These are phyloP conservation scores for Athelia psychrophila DNA, from an alignment of 1,284 basidiomycete species.

Conservation along the genomic window DNA sequence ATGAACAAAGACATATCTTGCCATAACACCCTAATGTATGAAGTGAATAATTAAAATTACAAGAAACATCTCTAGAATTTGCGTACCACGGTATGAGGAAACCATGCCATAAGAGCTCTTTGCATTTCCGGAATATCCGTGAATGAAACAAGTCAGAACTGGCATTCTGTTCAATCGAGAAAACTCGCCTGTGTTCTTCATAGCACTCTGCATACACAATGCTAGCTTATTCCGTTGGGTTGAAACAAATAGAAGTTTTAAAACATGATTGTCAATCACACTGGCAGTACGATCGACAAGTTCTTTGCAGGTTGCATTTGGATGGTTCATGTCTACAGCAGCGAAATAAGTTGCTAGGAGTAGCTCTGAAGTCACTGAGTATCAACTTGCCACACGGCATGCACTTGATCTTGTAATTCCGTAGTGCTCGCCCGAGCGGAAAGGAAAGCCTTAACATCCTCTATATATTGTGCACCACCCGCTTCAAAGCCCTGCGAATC, in stretches of 20 bases:
- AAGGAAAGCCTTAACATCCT: constrained; percentile 17
- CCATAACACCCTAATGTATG: too few species aligned
- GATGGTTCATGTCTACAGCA: not conserved
- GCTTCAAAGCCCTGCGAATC: constrained; percentile 27
- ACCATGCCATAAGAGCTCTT: too few species aligned
- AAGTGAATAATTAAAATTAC: too few species aligned
- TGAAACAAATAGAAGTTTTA: not conserved
- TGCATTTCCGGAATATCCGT: too few species aligned
- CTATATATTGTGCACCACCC: constrained; percentile 15
- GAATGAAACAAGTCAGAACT: too few species aligned
- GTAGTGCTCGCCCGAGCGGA: constrained; percentile 1
- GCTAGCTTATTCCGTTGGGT: not conserved
- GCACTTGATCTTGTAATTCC: constrained; percentile 12
- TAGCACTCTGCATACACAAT: not conserved
- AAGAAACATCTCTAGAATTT: too few species aligned
- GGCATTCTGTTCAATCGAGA: too few species aligned
- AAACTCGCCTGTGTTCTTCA: too few species aligned
- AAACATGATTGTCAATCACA: not conserved
- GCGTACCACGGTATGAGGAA: too few species aligned
- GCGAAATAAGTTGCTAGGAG: not conserved
- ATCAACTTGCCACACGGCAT: constrained; percentile 21
- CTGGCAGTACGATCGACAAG: not conserved
- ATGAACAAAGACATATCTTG: too few species aligned
- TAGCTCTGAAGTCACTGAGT: not conserved
- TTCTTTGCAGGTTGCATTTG: not conserved